Evolutionary conservation across 2,329 filamentous ascomycete genomes (phyloP), one percentile per base, ranked within the genome.

Genomic region (Colletotrichum zoysiae): DNA sequence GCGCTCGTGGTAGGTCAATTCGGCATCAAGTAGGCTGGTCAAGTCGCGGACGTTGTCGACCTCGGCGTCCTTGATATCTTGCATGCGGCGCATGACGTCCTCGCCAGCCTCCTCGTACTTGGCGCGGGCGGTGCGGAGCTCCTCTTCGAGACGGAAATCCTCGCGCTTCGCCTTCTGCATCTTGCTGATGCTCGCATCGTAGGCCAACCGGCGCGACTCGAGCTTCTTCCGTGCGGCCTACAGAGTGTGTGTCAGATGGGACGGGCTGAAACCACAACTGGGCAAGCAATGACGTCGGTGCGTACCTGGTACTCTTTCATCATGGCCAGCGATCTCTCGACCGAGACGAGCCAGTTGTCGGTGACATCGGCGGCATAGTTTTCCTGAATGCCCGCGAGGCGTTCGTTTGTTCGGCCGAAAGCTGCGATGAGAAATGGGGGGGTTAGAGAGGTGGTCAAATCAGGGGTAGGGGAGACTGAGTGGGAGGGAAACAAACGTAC

Each of bases 21-120:
- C 93, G 51, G 94, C 92, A 73, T 98, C 95, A 63, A 98, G 84
- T 80, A 98, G 97, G 23, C 89, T 85, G 4, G 90, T 91, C 68
- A 98, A 85, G 78, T 97, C 94, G 59, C 88, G 86, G 53, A 97
- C 89, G 78, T 91, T 94, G 74, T 98, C 95, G 55, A 86, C 87
- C 82, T 98, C 95, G 30, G 94, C 89, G 77, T 98, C 95, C 84
- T 96, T 95, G 83, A 98, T 97, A 78, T 98, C 95, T 82, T 97
- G 90, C 96, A 98, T 98, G 67, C 95, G 89, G 71, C 95, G 90
- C 76, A 92, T 88, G 66, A 98, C 95, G 77, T 98, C 95, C 78
- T 98, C 95, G 78, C 89, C 96, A 20, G 94, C 92, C 84, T 98
- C 96, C 79, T 98, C 96, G 79, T 97, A 98, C 83, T 98, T 98